Evolutionary conservation across 1,139 yeast genomes (phyloP).

Genomic region (Zygosaccharomyces sapae): DNA sequence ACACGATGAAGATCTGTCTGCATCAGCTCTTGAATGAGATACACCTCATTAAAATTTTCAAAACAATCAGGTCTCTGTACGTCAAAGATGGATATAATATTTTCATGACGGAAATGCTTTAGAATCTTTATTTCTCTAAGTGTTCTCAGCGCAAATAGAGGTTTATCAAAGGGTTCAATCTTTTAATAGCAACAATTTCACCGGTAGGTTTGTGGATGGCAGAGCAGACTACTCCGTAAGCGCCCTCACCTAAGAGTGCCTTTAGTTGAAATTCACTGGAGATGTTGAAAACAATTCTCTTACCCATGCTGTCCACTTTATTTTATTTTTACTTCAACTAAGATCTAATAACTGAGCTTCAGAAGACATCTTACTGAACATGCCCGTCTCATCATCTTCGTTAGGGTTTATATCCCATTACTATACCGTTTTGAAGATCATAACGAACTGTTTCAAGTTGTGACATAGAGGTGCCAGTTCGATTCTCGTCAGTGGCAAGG

Average conservation of each 20-base stretch:
- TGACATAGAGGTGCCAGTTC: slow-evolving; percentile 2
- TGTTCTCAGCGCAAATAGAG: slow-evolving; percentile 88
- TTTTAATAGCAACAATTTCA: slow-evolving; percentile 93
- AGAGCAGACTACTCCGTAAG: slow-evolving; percentile 93
- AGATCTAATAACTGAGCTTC: too few species aligned
- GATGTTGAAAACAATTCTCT: slow-evolving; percentile 75
- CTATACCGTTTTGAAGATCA: slow-evolving; percentile 3
- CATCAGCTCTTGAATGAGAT: slow-evolving; percentile 91
- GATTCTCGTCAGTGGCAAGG: background rate
- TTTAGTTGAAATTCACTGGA: slow-evolving; percentile 81
- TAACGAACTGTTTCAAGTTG: slow-evolving; percentile 2
- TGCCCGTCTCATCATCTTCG: too few species aligned
- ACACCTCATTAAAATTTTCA: slow-evolving; percentile 79
- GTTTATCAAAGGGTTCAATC: slow-evolving; percentile 87
- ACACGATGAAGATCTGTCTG: slow-evolving; percentile 93
- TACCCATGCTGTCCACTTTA: slow-evolving; percentile 29
- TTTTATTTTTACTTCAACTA: too few species aligned
- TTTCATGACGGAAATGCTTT: slow-evolving; percentile 86
- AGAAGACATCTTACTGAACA: too few species aligned
- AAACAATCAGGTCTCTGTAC: slow-evolving; percentile 80
- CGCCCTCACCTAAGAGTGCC: slow-evolving; percentile 93
- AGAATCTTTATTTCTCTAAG: slow-evolving; percentile 82
- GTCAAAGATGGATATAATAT: slow-evolving; percentile 84
- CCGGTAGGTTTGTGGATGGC: slow-evolving; percentile 86
- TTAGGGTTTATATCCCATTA: background rate